These are phyloP conservation scores for Metschnikowia henanensis DNA, from an alignment of 805 yeast genomes.

Conservation along the genomic window DNA sequence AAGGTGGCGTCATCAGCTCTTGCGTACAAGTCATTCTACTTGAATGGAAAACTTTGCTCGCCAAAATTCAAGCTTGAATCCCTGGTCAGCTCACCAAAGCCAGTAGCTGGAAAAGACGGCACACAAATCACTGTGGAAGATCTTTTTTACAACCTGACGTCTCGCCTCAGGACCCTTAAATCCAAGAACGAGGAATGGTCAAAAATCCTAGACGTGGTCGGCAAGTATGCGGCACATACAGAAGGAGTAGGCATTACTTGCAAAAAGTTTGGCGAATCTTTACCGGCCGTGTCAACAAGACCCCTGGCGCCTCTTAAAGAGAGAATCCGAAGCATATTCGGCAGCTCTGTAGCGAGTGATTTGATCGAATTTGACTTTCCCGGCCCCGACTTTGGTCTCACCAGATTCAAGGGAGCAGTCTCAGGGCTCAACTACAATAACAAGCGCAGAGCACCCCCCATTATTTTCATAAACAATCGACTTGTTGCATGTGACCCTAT, in stretches of 20 bases:
- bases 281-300: slow-evolving; percentile 62
- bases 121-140: slow-evolving; percentile 87
- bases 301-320: slow-evolving; percentile 53
- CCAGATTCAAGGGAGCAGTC: slow-evolving; percentile 55
- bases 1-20: slow-evolving; percentile 58
- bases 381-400: slow-evolving; percentile 46
- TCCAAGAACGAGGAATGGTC: slow-evolving; percentile 73
- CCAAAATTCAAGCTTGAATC: slow-evolving; percentile 36
- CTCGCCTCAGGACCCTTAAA: slow-evolving; percentile 66
- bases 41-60: slow-evolving; percentile 61
- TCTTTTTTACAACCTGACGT: slow-evolving; percentile 83
- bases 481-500: slow-evolving; percentile 83
- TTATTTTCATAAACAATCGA: slow-evolving; percentile 84
- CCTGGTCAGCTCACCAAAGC: slow-evolving; percentile 50
- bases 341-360: slow-evolving; percentile 65
- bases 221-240: slow-evolving; percentile 79
- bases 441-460: slow-evolving; percentile 64
- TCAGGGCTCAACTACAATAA: slow-evolving; percentile 70
- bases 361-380: slow-evolving; percentile 47
- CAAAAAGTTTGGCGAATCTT: slow-evolving; percentile 76
- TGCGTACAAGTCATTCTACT: slow-evolving; percentile 72
- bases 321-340: slow-evolving; percentile 72
- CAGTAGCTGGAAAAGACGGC: slow-evolving; percentile 85
- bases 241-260: slow-evolving; percentile 71
- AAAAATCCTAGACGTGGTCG: slow-evolving; percentile 78